A percentile compares a stretch with the other conserved stretches of the same genome.
These are phyloP conservation scores for Trypanosoma brucei DNA, from an alignment of 208 protist species.

Conservation along the genomic window DNA sequence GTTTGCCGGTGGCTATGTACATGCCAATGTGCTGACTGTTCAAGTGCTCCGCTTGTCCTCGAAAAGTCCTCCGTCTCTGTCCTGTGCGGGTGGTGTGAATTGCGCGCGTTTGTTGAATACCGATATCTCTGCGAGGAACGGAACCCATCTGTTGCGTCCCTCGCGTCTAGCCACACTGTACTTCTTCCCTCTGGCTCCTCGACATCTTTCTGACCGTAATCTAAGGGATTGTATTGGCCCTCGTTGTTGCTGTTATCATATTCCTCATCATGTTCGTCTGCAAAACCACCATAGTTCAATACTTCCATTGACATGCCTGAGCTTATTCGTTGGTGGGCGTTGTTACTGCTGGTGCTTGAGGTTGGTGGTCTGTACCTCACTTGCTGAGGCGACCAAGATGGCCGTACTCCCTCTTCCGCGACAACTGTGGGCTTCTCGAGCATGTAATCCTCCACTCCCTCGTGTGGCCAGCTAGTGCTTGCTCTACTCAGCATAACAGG, in stretches of 20 bases:
- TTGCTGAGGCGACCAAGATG: constrained; percentile 16
- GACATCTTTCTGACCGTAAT: constrained; percentile 1
- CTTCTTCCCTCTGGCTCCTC: constrained; percentile 4
- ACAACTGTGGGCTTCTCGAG: neutral
- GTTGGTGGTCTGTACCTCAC: constrained; percentile 6
- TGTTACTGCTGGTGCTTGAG: constrained; percentile 2
- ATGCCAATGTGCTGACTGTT: neutral
- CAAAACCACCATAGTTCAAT: constrained; percentile 11
- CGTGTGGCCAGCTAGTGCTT: neutral
- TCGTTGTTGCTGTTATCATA: neutral
- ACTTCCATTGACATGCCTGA: constrained; percentile 8
- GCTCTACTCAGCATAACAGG: neutral
- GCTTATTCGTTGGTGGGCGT: constrained; percentile 1
- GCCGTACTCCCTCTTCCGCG: neutral
- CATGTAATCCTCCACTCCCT: neutral
- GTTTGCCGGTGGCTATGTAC: neutral
- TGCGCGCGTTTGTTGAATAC: neutral
- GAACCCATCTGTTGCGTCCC: neutral
- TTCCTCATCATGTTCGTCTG: constrained; percentile 1
- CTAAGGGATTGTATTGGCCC: neutral
- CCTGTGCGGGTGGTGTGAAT: neutral
- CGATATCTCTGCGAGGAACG: neutral
- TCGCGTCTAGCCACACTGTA: constrained; percentile 9
- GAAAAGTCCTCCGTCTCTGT: neutral
- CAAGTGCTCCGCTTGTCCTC: neutral